Conservation (phyloP, 257 asterid species). For the Solanum infundibuliforme region DNA sequence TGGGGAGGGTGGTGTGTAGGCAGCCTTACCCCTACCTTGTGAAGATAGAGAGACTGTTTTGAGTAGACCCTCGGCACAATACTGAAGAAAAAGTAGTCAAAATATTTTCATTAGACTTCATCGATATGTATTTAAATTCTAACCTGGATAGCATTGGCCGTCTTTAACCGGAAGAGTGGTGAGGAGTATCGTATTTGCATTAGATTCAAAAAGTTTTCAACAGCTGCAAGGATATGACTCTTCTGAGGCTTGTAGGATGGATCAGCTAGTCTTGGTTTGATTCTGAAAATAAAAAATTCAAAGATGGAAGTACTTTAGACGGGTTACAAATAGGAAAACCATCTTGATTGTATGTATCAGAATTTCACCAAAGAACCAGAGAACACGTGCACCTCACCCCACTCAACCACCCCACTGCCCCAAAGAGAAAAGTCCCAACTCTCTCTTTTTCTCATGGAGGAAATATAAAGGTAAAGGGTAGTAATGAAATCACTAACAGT, state of each 20-base stretch:
- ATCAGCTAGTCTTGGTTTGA: conserved; percentile 70
- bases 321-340: background rate
- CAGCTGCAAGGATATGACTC: conserved; percentile 71
- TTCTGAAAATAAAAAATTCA: conserved; percentile 30
- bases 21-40: background rate
- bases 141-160: conserved; percentile 73
- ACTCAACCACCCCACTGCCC: background rate
- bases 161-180: conserved; percentile 76
- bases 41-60: background rate
- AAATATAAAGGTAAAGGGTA: background rate
- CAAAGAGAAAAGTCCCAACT: background rate
- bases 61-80: background rate
- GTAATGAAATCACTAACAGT: conserved; percentile 39
- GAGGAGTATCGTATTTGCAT: conserved; percentile 82
- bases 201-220: conserved; percentile 49
- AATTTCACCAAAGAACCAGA: background rate
- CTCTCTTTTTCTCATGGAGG: background rate
- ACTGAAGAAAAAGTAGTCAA: background rate
- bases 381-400: background rate
- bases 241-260: conserved; percentile 62
- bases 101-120: background rate
- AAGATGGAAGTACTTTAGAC: background rate
- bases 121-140: background rate
- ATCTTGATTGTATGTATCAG: background rate
- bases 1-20: background rate